Evolutionary conservation across 495 filamentous ascomycete genomes (phyloP).

Genomic region (Parathielavia appendiculata): DNA sequence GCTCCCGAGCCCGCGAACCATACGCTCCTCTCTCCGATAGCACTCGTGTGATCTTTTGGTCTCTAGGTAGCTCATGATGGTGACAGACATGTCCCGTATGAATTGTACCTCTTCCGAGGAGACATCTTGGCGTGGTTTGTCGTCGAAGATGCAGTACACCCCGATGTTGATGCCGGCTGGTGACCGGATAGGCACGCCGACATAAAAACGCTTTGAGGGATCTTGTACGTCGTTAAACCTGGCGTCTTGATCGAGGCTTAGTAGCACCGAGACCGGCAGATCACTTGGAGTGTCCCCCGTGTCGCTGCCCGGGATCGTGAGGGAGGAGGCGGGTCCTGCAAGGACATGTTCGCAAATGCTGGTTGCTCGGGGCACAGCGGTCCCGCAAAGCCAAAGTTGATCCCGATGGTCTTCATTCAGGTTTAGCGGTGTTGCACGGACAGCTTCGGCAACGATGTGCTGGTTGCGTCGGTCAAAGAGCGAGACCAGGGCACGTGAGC

Average conservation of each 20-base stretch:
- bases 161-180: constrained; percentile 66
- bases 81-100: constrained; percentile 46
- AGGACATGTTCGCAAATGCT: constrained; percentile 48
- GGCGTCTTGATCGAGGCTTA: constrained; percentile 48
- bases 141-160: constrained; percentile 62
- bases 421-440: constrained; percentile 48
- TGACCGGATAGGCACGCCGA: constrained; percentile 61
- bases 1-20: constrained; percentile 56
- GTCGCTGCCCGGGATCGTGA: constrained; percentile 11
- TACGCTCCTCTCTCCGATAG: constrained; percentile 51
- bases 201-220: constrained; percentile 54
- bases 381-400: neutral
- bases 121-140: constrained; percentile 44
- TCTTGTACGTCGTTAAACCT: constrained; percentile 43
- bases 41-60: constrained; percentile 53
- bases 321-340: constrained; percentile 24
- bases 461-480: constrained; percentile 56
- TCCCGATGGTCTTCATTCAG: constrained; percentile 6
- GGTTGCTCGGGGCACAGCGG: constrained; percentile 39
- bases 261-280: constrained; percentile 41
- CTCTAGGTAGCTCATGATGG: constrained; percentile 62
- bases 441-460: constrained; percentile 61
- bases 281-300: constrained; percentile 26
- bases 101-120: constrained; percentile 36
- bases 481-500: constrained; percentile 53